phyloP scores from a whole-genome alignment of 768 basidiomycete genomes.

The Omphalotus guepiniiformis region DNA sequence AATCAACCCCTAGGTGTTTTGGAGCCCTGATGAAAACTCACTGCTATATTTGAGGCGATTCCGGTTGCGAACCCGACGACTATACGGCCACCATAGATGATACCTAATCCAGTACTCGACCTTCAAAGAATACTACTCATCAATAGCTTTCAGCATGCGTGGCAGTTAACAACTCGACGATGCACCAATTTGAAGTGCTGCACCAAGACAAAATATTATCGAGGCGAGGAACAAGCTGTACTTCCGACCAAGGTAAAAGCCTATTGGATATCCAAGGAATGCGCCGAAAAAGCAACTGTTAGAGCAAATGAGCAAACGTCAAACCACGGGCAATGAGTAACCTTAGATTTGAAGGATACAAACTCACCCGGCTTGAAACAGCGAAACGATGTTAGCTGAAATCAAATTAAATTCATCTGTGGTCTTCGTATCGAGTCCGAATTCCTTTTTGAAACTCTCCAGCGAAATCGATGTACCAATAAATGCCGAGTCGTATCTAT shows the following conservation, averaged over 20 bases:
- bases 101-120: constrained; percentile 28
- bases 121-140: constrained; percentile 8
- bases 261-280: constrained; percentile 31
- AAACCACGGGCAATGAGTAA: not conserved
- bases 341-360: not conserved
- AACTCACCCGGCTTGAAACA: constrained; percentile 38
- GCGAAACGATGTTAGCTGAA: constrained; percentile 42
- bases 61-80: constrained; percentile 40
- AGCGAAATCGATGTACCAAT: constrained; percentile 14
- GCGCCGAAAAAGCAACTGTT: constrained; percentile 36
- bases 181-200: constrained; percentile 30
- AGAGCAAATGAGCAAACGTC: constrained; percentile 4
- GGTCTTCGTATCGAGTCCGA: constrained; percentile 31
- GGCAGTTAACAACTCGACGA: constrained; percentile 17
- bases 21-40: constrained; percentile 11
- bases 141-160: not conserved
- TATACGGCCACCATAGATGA: constrained; percentile 39
- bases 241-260: constrained; percentile 36
- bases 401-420: constrained; percentile 26
- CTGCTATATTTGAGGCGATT: constrained; percentile 29
- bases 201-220: constrained; percentile 37
- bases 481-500: constrained; percentile 6
- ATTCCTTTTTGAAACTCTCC: constrained; percentile 39
- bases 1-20: not conserved
- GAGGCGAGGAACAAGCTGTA: constrained; percentile 27